Evolutionary conservation across 148 eudicot genomes (phyloP).

Genomic region (Amaranthus hypochondriacus): DNA sequence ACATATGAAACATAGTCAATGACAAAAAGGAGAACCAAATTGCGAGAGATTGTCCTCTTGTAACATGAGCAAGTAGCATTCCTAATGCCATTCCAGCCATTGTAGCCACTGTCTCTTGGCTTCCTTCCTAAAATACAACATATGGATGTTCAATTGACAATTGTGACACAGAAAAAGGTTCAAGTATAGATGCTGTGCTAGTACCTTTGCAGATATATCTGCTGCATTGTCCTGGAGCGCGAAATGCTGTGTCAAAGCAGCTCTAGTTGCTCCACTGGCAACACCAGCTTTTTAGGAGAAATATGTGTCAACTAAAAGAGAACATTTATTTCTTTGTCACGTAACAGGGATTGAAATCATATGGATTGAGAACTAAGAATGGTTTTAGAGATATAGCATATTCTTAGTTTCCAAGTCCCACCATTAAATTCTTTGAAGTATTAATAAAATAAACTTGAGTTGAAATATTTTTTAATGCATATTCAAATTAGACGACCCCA

Average conservation of each 20-base stretch:
- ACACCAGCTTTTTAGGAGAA: conserved; percentile 69
- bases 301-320: conserved; percentile 13
- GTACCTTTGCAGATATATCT: conserved; percentile 98
- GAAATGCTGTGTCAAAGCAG: conserved; percentile 97
- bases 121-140: conserved; percentile 71
- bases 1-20: conserved; percentile 86
- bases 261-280: conserved; percentile 99
- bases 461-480: too few relatives aligned
- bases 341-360: background rate
- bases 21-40: conserved; percentile 90
- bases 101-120: conserved; percentile 97
- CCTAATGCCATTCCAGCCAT: conserved; percentile 98
- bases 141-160: conserved; percentile 7
- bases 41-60: conserved; percentile 64
- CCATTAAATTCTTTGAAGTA: too few relatives aligned
- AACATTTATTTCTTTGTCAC: background rate
- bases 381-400: background rate
- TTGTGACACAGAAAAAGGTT: background rate
- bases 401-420: too few relatives aligned
- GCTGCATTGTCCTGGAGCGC: conserved; percentile 97
- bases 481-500: too few relatives aligned
- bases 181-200: conserved; percentile 3
- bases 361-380: background rate
- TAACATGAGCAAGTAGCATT: conserved; percentile 84
- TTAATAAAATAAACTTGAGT: too few relatives aligned